phyloP scores from a whole-genome alignment of 164 flowering plant genomes.

The Dillenia suffruticosa region DNA sequence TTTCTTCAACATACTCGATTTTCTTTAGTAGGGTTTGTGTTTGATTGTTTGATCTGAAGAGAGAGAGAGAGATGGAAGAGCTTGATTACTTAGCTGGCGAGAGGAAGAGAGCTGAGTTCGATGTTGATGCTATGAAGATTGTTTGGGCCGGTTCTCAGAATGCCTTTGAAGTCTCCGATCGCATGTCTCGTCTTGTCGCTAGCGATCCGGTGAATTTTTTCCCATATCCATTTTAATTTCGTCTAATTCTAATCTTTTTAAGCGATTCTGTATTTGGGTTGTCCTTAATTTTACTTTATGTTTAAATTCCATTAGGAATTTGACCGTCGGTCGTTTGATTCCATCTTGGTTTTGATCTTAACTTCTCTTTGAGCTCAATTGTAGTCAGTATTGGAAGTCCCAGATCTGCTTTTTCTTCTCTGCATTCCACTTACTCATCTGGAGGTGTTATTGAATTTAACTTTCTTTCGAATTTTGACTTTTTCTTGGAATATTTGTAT shows the following conservation, averaged over 20 bases:
- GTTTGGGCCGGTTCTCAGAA: slow-evolving; percentile 96
- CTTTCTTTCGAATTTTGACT: too few relatives aligned
- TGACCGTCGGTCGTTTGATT: too few relatives aligned
- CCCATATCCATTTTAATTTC: background rate
- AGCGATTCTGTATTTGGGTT: slow-evolving; percentile 1
- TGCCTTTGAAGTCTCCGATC: slow-evolving; percentile 61
- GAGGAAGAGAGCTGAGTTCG: slow-evolving; percentile 70
- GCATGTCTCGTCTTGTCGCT: slow-evolving; percentile 82
- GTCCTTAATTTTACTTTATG: background rate
- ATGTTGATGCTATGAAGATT: slow-evolving; percentile 88
- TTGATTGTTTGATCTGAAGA: background rate
- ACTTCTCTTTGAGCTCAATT: too few relatives aligned
- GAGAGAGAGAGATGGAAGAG: slow-evolving; percentile 36
- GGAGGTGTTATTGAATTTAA: too few relatives aligned
- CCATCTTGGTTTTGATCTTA: too few relatives aligned
- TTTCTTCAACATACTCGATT: too few relatives aligned
- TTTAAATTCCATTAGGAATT: background rate
- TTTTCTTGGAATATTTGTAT: too few relatives aligned
- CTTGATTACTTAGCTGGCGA: slow-evolving; percentile 68
- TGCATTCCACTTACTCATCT: too few relatives aligned
- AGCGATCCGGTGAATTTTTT: slow-evolving; percentile 61
- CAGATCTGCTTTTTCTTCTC: too few relatives aligned
- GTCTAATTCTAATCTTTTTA: background rate
- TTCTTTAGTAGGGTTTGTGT: background rate
- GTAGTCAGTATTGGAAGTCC: too few relatives aligned